Base-by-base conservation (phyloP, 1,284 basidiomycete species). In the Macrocystidia cucumis region DNA sequence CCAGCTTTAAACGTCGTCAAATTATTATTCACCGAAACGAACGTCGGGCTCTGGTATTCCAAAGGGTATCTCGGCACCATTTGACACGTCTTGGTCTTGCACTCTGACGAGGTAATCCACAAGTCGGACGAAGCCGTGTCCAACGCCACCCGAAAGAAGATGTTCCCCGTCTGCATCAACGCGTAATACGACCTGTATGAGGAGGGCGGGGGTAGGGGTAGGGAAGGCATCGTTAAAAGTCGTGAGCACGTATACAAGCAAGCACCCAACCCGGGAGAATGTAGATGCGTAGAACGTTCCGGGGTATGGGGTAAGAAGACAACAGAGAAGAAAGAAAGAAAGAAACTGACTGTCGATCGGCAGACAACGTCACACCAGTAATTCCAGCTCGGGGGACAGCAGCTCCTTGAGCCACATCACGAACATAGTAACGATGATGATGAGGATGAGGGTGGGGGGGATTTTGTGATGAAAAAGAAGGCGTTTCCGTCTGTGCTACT, bases 91-190 rank as follows among this genome's bases (percentile, higher is more conserved):
- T 50, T 49, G 4, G 72, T 65, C n/a, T 54, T 53, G 55, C 84
- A 87, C 4, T 51, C 63, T 3, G 81, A 76, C 16, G 82, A 80
- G 30, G 74, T 50, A 11, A 86, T 46, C 83, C 82, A 88, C 12
- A 81, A 51, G 52, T 85, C 81, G 8, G 82, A 68, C 3, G 84
- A 87, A n/a, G 66, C 85, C 1, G 84, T 86, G 53, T 87, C 83
- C 26, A 87, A 56, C 1, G 72, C 71, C n/a, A 78, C 70, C 11
- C 81, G 76, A 45, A 85, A 80, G 47, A 57, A 72, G 42, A 82
- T 70, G 40, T 65, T 60, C 25, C 82, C 84, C 25, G 67, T 59
- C 40, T 67, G 55, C 31, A 84, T 62, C 28, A 82, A 54, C 11
- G 69, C 59, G 47, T 72, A 85, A 48, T 84, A 87, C 3, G 82